Evolutionary conservation across 768 basidiomycete species (phyloP).

Genomic region (Lactarius sp.): DNA sequence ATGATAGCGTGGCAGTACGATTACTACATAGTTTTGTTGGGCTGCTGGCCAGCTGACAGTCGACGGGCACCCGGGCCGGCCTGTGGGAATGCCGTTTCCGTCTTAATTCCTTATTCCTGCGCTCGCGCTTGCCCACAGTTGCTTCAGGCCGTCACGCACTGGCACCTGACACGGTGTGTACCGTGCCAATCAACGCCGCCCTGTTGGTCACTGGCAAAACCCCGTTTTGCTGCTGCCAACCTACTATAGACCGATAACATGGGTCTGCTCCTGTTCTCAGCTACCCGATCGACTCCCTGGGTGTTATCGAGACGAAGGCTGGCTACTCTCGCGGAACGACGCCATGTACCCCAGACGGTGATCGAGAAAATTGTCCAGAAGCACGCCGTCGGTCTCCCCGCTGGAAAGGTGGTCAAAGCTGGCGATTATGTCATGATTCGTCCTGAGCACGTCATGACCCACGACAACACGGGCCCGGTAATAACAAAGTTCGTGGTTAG

Average conservation of each 20-base stretch:
- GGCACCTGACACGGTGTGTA: no score
- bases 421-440: constrained; percentile 99
- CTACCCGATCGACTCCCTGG: not conserved
- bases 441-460: constrained; percentile 97
- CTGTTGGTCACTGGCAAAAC: not conserved
- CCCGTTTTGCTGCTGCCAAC: not conserved
- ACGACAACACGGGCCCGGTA: constrained; percentile 97
- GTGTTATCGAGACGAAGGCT: constrained; percentile 6
- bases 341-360: constrained; percentile 67
- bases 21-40: no score
- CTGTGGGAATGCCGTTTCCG: not conserved
- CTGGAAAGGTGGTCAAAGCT: constrained; percentile 75
- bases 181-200: not conserved
- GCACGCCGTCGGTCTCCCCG: constrained; percentile 86
- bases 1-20: no score
- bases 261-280: constrained; percentile 5
- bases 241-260: not conserved
- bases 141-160: no score
- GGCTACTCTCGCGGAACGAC: constrained; percentile 30
- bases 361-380: constrained; percentile 98
- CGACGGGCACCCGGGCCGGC: not conserved
- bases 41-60: not conserved
- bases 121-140: no score
- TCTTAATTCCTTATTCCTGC: no score
- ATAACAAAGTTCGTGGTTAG: constrained; percentile 79